Evolutionary conservation across 1,284 basidiomycete species (phyloP).

Genomic region (Vanrija pseudolonga): DNA sequence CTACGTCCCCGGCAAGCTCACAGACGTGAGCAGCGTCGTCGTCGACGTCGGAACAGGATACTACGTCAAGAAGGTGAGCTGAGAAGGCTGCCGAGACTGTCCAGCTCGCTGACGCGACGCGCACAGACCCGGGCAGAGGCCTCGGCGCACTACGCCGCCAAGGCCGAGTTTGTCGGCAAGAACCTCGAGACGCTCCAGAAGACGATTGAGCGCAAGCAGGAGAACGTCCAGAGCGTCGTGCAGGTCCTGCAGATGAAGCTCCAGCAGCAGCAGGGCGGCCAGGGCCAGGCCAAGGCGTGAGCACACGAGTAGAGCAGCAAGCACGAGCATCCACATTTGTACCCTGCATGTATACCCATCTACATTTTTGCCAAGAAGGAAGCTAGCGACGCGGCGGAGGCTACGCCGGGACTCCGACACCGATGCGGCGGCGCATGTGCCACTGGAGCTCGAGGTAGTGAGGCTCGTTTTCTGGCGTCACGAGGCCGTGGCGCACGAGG

Average conservation of each 20-base stretch:
- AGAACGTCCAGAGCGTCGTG: slow-evolving; percentile 72
- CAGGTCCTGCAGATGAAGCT: slow-evolving; percentile 74
- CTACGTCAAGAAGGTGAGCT: slow-evolving; percentile 82
- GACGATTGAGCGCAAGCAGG: slow-evolving; percentile 82
- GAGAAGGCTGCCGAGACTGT: no score
- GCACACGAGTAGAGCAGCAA: not conserved
- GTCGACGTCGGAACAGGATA: slow-evolving; percentile 96
- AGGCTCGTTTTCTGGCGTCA: slow-evolving; percentile 54
- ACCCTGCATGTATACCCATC: slow-evolving; percentile 20
- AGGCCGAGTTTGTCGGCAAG: slow-evolving; percentile 70
- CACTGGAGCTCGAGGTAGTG: slow-evolving; percentile 43
- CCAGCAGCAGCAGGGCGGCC: slow-evolving; percentile 33
- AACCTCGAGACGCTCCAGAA: slow-evolving; percentile 80
- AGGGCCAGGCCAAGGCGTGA: not conserved
- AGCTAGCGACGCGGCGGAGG: no score
- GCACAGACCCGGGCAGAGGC: slow-evolving; percentile 73
- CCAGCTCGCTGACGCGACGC: slow-evolving; percentile 1
- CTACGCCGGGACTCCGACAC: slow-evolving; percentile 26
- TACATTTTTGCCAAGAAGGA: no score
- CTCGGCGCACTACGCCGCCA: slow-evolving; percentile 66
- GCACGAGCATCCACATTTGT: slow-evolving; percentile 3
- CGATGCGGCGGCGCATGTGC: slow-evolving; percentile 38
- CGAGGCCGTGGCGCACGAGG: slow-evolving; percentile 54
- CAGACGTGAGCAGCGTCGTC: slow-evolving; percentile 79
- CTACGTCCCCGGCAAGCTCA: slow-evolving; percentile 88